Evolutionary conservation across 345 rosid species (phyloP).

Genomic region (Populus nigra): DNA sequence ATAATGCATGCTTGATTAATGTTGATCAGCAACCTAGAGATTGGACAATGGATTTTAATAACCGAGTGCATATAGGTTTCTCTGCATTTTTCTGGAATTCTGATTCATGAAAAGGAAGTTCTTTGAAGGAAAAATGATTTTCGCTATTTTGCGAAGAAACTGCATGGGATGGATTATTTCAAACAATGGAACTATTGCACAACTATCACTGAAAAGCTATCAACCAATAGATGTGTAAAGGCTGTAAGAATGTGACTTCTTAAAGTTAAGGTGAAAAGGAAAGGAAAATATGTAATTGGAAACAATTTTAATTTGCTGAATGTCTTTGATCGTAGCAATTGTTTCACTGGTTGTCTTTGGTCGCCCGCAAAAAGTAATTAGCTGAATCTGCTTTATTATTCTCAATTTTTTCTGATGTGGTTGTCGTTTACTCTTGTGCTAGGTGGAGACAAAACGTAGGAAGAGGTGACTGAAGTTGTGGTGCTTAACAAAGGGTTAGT

Average conservation of each 20-base stretch:
- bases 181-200: background rate
- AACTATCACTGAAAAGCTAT: background rate
- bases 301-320: background rate
- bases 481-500: slow-evolving; percentile 23
- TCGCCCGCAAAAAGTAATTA: background rate
- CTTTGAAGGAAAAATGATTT: background rate
- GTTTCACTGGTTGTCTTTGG: background rate
- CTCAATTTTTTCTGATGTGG: background rate
- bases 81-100: background rate
- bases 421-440: slow-evolving; percentile 4
- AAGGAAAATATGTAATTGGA: background rate
- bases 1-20: background rate
- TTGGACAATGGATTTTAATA: background rate
- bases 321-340: background rate
- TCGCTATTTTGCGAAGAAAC: background rate
- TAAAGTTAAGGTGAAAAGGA: background rate
- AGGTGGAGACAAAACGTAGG: slow-evolving; percentile 74
- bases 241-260: background rate
- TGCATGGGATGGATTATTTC: background rate
- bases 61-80: background rate
- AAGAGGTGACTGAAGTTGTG: slow-evolving; percentile 43
- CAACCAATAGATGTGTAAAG: background rate
- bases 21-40: background rate
- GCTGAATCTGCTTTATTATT: background rate
- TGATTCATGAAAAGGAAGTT: background rate